These are phyloP conservation scores for Adiantum capillusveneris DNA, from an alignment of 75 land plant genomes.

Conservation along the genomic window DNA sequence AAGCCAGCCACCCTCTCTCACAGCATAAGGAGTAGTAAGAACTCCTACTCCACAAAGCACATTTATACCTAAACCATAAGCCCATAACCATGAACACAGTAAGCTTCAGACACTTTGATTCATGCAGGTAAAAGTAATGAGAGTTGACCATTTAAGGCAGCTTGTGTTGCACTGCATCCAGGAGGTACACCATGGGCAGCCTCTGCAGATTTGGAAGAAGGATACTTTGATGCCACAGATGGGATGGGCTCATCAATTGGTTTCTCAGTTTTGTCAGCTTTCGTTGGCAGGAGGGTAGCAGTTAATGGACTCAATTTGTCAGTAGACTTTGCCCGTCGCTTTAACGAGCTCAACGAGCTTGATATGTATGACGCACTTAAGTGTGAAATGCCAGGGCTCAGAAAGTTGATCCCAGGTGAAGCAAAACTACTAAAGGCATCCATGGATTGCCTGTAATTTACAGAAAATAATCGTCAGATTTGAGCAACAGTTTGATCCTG, in stretches of 20 bases:
- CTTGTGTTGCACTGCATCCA: slow-evolving; percentile 13
- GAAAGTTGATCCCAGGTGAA: slow-evolving; percentile 48
- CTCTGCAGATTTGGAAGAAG: slow-evolving; percentile 12
- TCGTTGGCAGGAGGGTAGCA: slow-evolving; percentile 35
- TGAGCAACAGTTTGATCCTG: too few species aligned
- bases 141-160: slow-evolving; percentile 19
- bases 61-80: slow-evolving; percentile 46
- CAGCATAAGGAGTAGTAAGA: slow-evolving; percentile 74
- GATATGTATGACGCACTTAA: slow-evolving; percentile 50
- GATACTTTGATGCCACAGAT: slow-evolving; percentile 22
- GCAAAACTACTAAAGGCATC: slow-evolving; percentile 61
- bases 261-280: slow-evolving; percentile 21
- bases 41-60: slow-evolving; percentile 82
- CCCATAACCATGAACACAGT: not conserved
- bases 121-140: not conserved
- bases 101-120: not conserved
- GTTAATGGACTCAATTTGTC: slow-evolving; percentile 30
- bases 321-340: slow-evolving; percentile 38
- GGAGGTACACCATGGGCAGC: slow-evolving; percentile 14
- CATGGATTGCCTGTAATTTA: slow-evolving; percentile 64
- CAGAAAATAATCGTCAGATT: too few species aligned
- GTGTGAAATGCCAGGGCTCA: slow-evolving; percentile 49
- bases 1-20: slow-evolving; percentile 70
- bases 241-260: slow-evolving; percentile 10
- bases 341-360: slow-evolving; percentile 32